These are phyloP conservation scores for Boletellus ananas DNA, from an alignment of 768 basidiomycete genomes.

Conservation along the genomic window DNA sequence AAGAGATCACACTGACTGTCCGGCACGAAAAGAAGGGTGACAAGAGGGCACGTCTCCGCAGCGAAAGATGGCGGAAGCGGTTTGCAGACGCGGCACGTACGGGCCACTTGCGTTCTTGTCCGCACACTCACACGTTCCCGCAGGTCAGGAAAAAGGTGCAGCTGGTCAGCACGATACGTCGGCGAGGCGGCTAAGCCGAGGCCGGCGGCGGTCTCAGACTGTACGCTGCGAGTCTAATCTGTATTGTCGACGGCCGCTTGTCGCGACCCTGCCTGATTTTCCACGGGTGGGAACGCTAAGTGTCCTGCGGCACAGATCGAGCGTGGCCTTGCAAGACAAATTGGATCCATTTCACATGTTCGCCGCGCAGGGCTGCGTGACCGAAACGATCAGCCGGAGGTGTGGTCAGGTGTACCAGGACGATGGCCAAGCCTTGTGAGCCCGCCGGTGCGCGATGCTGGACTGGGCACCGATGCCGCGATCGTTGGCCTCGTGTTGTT, in stretches of 20 bases:
- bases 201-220: neutral
- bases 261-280: neutral
- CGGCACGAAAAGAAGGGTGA: constrained; percentile 83
- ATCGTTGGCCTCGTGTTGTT: constrained; percentile 23
- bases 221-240: constrained; percentile 8
- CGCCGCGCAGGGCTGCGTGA: constrained; percentile 12
- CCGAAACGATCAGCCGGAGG: neutral
- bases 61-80: constrained; percentile 73
- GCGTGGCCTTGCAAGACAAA: constrained; percentile 6
- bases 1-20: constrained; percentile 44
- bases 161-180: constrained; percentile 73
- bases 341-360: constrained; percentile 6
- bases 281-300: neutral
- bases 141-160: constrained; percentile 84
- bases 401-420: constrained; percentile 2
- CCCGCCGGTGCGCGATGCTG: constrained; percentile 15
- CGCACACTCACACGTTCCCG: constrained; percentile 9
- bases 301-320: constrained; percentile 5
- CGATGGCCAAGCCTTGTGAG: constrained; percentile 8
- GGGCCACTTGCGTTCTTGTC: constrained; percentile 6
- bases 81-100: constrained; percentile 73
- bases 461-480: constrained; percentile 8
- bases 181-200: constrained; percentile 55
- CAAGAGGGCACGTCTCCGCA: constrained; percentile 69
- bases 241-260: constrained; percentile 1